Evolutionary conservation across 2,329 filamentous ascomycete species (phyloP), one percentile per base, ranked within the genome.

Genomic region (Monilinia vaccinii-corymbosi): DNA sequence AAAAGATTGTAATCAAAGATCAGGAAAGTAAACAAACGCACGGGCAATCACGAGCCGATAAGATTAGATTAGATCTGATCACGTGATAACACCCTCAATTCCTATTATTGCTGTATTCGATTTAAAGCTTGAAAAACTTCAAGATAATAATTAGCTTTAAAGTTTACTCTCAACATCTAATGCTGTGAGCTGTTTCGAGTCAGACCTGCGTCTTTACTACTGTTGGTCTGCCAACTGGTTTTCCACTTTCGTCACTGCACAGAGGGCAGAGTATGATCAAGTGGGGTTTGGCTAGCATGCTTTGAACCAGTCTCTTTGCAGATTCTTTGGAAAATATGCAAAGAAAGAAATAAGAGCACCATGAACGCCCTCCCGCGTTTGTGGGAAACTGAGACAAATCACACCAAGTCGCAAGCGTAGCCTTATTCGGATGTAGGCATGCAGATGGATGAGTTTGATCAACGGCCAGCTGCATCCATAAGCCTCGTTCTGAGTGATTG

Each of bases 1-100:
- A 23, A 14, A 23, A 44, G 18, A 4, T 32, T 32, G n/a, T 53
- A 21, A n/a, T 44, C 38, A 23, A 52, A 50, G 38, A 42, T 52
- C 31, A 31, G 18, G 8, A 32, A 61, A 61, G 59, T 61, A 61
- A 61, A 61, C 53, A 61, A 61, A 59, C 48, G 40, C 48, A 53
- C 48, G 31, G 50, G 46, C 53, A 61, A 38, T 38, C n/a, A 28
- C 10, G 40, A 28, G 60, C 44, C 7, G 58, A 57, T 28, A 59
- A 53, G 48, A 53, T 55, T 23, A 53, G 48, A 53, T 55, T 23
- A 47, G 18, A 21, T 14, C 3, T 0, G 1, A n/a, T 45, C 56
- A 53, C 59, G 56, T 58, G 56, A 42, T 32, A 1, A 18, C 2
- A 21, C 4, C 4, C n/a, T 14, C 5, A 11, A 21, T n/a, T n/a